Conservation (phyloP, 2,329 filamentous ascomycete species). For the Exophiala lecanii-corni region DNA sequence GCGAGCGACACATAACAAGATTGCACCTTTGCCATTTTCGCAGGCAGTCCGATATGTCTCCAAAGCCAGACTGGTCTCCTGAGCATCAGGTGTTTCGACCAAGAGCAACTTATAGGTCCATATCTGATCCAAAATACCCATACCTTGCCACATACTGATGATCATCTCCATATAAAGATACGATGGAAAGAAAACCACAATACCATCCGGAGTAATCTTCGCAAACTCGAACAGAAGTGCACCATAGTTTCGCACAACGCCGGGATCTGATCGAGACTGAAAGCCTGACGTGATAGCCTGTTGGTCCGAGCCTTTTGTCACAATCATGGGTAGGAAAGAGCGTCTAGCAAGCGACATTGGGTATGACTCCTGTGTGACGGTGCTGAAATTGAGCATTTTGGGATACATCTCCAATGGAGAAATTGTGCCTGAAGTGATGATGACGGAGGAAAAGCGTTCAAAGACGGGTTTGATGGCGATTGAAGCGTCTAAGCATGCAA, state of each 20-base stretch:
- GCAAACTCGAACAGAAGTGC: constrained; percentile 91
- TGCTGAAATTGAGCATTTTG: constrained; percentile 91
- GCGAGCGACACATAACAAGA: constrained; percentile 89
- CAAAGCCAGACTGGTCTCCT: constrained; percentile 90
- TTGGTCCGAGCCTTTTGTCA: constrained; percentile 91
- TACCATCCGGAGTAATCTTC: constrained; percentile 89
- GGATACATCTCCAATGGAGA: constrained; percentile 98
- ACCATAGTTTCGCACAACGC: constrained; percentile 95
- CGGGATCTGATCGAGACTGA: constrained; percentile 89
- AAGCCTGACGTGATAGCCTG: constrained; percentile 90
- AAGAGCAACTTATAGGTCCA: constrained; percentile 99
- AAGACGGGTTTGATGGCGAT: constrained; percentile 98
- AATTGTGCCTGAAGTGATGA: constrained; percentile 96
- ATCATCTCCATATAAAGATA: constrained; percentile 99
- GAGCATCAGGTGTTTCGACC: constrained; percentile 93
- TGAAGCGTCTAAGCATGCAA: constrained; percentile 92
- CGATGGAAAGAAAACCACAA: constrained; percentile 99
- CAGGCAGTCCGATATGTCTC: constrained; percentile 97
- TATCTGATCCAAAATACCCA: constrained; percentile 94
- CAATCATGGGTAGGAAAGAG: constrained; percentile 97
- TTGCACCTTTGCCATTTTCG: constrained; percentile 90
- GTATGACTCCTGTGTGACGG: constrained; percentile 95
- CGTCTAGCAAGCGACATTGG: constrained; percentile 89
- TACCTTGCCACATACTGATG: constrained; percentile 98
- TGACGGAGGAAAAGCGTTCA: constrained; percentile 93